Conservation (phyloP, 2,329 filamentous ascomycete species). For the Fusarium sp. region DNA sequence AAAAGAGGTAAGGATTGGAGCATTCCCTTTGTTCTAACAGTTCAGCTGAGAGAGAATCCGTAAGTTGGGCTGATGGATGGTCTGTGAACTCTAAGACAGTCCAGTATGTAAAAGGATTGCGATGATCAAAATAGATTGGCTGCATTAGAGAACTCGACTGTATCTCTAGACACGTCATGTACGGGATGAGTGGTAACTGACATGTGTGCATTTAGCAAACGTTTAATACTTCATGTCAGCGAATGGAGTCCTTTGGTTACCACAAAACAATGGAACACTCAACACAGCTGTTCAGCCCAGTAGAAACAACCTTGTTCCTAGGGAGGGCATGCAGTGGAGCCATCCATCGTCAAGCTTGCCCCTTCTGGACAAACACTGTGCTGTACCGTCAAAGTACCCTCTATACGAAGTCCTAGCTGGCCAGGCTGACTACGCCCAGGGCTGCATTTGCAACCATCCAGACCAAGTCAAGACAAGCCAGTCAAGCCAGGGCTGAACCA, state of each 20-base stretch:
- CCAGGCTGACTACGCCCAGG: conserved; percentile 26
- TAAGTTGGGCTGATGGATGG: conserved; percentile 12
- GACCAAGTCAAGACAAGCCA: conserved; percentile 10
- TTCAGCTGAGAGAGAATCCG: conserved; percentile 20
- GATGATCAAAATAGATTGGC: neutral
- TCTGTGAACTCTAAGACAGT: neutral
- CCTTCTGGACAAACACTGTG: conserved; percentile 13
- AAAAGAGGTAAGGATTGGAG: conserved; percentile 3
- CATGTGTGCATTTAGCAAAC: neutral
- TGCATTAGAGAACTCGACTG: neutral
- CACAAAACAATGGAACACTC: neutral
- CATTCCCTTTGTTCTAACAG: conserved; percentile 6
- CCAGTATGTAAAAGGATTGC: neutral
- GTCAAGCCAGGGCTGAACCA: conserved; percentile 5
- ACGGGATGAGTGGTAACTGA: neutral
- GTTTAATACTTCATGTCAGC: conserved; percentile 15
- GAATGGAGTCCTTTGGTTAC: neutral
- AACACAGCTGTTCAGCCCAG: conserved; percentile 3
- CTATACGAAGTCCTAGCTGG: conserved; percentile 19
- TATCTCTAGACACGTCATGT: neutral
- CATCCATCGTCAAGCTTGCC: conserved; percentile 5
- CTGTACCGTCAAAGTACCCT: conserved; percentile 17
- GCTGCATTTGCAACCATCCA: conserved; percentile 30
- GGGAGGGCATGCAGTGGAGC: neutral
- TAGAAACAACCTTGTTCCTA: conserved; percentile 16